Conservation (phyloP, 2,329 filamentous ascomycete genomes). For the Cladophialophora carrionii region DNA sequence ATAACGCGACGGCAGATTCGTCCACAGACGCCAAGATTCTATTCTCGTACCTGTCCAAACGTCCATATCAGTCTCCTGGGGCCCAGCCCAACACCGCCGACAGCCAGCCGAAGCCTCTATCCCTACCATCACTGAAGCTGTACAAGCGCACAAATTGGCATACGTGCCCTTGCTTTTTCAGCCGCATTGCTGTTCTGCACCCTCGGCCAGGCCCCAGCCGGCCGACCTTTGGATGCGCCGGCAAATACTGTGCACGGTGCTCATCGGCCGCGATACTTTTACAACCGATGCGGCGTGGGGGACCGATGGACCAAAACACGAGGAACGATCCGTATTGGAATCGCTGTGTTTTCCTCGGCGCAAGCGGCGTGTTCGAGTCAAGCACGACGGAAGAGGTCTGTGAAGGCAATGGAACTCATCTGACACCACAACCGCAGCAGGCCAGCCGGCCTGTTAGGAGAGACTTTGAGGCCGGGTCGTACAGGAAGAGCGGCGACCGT, state of each 20-base stretch:
- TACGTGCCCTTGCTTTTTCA: slow-evolving; percentile 30
- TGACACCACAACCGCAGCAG: not conserved
- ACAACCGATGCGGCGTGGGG: slow-evolving; percentile 20
- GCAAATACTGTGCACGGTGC: slow-evolving; percentile 18
- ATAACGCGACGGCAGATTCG: slow-evolving; percentile 1
- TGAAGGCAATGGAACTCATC: not conserved
- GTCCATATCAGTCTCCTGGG: slow-evolving; percentile 18
- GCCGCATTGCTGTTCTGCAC: slow-evolving; percentile 21
- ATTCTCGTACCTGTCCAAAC: slow-evolving; percentile 25
- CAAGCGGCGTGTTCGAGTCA: slow-evolving; percentile 19
- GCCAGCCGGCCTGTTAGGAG: not conserved
- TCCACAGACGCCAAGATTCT: slow-evolving; percentile 26
- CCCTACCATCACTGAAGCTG: slow-evolving; percentile 19
- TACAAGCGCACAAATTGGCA: slow-evolving; percentile 30
- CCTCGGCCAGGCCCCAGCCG: slow-evolving; percentile 21
- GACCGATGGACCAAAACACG: slow-evolving; percentile 10
- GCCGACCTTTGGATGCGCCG: slow-evolving; percentile 17
- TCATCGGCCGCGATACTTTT: slow-evolving; percentile 24
- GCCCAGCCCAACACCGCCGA: not conserved
- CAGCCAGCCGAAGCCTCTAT: slow-evolving; percentile 12
- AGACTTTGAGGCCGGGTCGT: not conserved
- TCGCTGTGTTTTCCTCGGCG: slow-evolving; percentile 21
- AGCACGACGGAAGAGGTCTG: not conserved
- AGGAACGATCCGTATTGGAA: slow-evolving; percentile 21
- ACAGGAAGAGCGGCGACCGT: not conserved